Evolutionary conservation across 2,329 filamentous ascomycete species (phyloP), one percentile per base, ranked within the genome.

Genomic region (Aspergillus thermomutatus): DNA sequence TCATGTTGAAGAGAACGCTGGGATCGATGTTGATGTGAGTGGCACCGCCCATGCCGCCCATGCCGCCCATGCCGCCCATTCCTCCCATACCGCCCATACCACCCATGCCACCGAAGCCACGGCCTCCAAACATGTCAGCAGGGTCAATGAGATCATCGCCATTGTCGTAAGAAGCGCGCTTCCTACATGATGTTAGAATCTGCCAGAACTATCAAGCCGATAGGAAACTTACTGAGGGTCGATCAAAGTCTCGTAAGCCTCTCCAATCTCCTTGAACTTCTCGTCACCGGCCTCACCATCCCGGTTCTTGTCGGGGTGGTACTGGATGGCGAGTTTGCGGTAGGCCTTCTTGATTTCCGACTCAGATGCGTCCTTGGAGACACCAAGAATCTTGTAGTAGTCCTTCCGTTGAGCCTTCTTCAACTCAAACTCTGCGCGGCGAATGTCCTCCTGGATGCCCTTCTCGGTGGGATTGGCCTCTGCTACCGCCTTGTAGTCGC

Each of bases 401-500:
- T 99, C 94, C 77, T 99, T 99, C 60, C 94, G 84, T 77, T 93
- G 89, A 74, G 89, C 90, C 87, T 97, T 97, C 87, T 99, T 99
- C 61, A 97, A 80, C 78, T 99, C 94, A 26, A 97, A 80, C 78
- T 99, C 93, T 1, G 93, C 94, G 67, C 88, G 90, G 56, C 90
- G 88, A 47, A 97, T 86, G 68, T 99, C 94, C 75, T 90, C 92
- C 52, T 83, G 81, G 58, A 97, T 88, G 14, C 83, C 86, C 45
- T 87, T 85, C 73, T 99, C 94, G 60, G 87, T 83, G 1, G 92
- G 92, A 64, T 94, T 91, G 58, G 87, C 79, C 72, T 97, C 93
- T 51, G 88, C 84, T 57, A 97, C 86, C 2, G 84, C 81, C 81
- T 97, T 97, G 81, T 90, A 90, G 70, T 97, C 93, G 52, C 88